phyloP scores from a whole-genome alignment of 2,329 filamentous ascomycete species.

The Paecilomyces variotii region DNA sequence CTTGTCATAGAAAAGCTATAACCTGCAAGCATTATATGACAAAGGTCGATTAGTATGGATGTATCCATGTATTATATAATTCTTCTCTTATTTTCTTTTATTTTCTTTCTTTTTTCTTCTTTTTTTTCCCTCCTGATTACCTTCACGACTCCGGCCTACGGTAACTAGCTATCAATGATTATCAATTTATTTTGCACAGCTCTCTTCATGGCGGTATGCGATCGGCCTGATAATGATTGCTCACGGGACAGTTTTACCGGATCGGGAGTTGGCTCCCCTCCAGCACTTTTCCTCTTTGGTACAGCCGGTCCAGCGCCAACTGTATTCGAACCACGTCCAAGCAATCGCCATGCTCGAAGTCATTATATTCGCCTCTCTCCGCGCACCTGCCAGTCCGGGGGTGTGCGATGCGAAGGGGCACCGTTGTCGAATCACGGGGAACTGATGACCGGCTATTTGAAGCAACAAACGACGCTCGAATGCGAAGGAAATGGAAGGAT shows the following conservation, averaged over 20 bases:
- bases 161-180: background rate
- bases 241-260: slow-evolving; percentile 23
- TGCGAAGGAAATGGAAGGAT: background rate
- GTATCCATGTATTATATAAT: too few species aligned
- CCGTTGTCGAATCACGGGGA: background rate
- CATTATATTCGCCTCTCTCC: background rate
- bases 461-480: background rate
- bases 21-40: too few species aligned
- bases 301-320: background rate
- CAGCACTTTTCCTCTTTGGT: background rate
- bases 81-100: too few species aligned
- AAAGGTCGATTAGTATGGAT: too few species aligned
- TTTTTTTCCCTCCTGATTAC: too few species aligned
- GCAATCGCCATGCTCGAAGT: background rate
- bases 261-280: background rate
- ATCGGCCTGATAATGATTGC: slow-evolving; percentile 2
- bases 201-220: background rate
- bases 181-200: background rate
- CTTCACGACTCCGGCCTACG: too few species aligned
- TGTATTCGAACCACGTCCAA: background rate
- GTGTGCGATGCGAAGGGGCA: background rate
- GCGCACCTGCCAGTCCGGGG: background rate
- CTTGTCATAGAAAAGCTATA: too few species aligned
- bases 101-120: too few species aligned
- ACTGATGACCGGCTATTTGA: background rate